Conservation (phyloP, 75 land plant genomes). For the Selaginella tamariscina region DNA sequence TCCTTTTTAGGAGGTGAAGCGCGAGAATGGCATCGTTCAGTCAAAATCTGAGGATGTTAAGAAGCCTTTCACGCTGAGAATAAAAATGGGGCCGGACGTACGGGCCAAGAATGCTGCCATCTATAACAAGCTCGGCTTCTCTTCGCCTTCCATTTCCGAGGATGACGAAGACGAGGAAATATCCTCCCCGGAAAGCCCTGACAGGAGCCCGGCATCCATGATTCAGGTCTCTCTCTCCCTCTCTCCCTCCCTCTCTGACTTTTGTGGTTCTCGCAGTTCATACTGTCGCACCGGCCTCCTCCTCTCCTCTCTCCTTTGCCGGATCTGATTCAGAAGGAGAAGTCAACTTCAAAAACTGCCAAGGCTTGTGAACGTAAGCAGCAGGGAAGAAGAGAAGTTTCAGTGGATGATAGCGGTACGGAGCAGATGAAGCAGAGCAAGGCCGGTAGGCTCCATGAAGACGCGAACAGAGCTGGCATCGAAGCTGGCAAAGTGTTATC, state of each 20-base stretch:
- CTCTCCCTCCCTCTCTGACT: neutral
- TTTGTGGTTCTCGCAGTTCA: conserved; percentile 40
- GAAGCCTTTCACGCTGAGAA: conserved; percentile 32
- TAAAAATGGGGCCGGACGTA: conserved; percentile 50
- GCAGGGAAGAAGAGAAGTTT: neutral
- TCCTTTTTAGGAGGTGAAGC: neutral
- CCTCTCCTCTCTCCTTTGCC: conserved; percentile 64
- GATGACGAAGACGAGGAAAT: conserved; percentile 32
- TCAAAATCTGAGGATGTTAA: neutral
- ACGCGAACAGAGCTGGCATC: neutral
- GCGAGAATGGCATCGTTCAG: no score
- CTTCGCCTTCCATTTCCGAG: conserved; percentile 42
- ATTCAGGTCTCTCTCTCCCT: conserved; percentile 29
- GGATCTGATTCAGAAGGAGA: conserved; percentile 21
- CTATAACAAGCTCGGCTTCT: conserved; percentile 68
- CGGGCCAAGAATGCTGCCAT: conserved; percentile 45
- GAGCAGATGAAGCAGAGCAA: no score
- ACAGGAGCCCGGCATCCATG: conserved; percentile 43
- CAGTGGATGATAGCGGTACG: neutral
- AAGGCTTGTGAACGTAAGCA: neutral
- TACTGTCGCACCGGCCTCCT: conserved; percentile 49
- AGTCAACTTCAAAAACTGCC: neutral
- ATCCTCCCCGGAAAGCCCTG: conserved; percentile 24
- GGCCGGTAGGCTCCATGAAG: no score
- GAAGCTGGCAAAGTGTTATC: neutral